Percentiles rank a stretch among this genome's conserved stretches.
Evolutionary conservation across 768 basidiomycete species (phyloP).

Genomic region (Mycena crocata): DNA sequence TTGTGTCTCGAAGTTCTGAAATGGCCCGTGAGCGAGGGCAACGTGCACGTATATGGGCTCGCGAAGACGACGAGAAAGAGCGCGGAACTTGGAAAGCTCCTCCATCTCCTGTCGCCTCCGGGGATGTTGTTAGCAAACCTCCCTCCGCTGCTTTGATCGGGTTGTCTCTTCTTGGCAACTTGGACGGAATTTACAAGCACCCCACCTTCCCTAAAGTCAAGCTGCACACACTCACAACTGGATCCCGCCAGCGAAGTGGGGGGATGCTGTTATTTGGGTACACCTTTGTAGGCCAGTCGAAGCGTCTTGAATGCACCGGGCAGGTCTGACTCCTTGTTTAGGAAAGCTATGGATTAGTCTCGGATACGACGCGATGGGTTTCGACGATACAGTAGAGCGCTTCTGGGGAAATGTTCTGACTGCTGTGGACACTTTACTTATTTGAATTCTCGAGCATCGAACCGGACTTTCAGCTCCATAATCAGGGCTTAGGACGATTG

Average conservation of each 20-base stretch:
- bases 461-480: too few relatives aligned
- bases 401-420: conserved; percentile 75
- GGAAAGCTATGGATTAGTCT: conserved; percentile 80
- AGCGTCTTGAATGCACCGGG: background rate
- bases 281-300: conserved; percentile 65
- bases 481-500: too few relatives aligned
- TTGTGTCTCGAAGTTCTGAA: conserved; percentile 67
- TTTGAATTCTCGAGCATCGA: too few relatives aligned
- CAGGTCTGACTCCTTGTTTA: conserved; percentile 11
- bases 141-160: conserved; percentile 74
- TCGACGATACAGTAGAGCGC: conserved; percentile 67
- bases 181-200: conserved; percentile 86
- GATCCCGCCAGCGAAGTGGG: conserved; percentile 81
- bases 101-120: conserved; percentile 28
- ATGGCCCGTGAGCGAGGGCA: conserved; percentile 75
- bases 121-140: conserved; percentile 46
- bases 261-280: conserved; percentile 88
- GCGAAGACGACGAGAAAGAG: conserved; percentile 77
- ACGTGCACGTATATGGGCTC: conserved; percentile 75
- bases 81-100: conserved; percentile 54
- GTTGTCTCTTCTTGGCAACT: conserved; percentile 85
- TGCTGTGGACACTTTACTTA: conserved; percentile 70
- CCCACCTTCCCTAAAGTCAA: conserved; percentile 64
- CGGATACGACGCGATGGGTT: conserved; percentile 84
- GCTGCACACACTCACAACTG: conserved; percentile 83